Evolutionary conservation across 495 filamentous ascomycete genomes (phyloP).

Genomic region (Pseudomonodictys pantanalensis): DNA sequence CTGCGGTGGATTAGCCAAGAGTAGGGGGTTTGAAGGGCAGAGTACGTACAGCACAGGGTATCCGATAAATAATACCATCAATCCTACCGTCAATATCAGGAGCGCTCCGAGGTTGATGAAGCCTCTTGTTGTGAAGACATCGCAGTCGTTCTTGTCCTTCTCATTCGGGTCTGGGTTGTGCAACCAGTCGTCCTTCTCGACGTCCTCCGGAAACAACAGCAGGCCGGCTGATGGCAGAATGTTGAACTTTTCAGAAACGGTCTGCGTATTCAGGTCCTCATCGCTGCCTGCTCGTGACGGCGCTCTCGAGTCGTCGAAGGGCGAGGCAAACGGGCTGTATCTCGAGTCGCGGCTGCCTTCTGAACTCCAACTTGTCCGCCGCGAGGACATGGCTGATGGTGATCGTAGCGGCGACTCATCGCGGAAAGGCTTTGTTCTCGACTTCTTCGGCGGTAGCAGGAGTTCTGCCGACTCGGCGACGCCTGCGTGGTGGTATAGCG

Average conservation of each 20-base stretch:
- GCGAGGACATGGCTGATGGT: constrained; percentile 52
- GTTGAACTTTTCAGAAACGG: constrained; percentile 75
- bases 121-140: constrained; percentile 66
- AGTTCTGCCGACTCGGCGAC: constrained; percentile 57
- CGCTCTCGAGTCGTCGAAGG: constrained; percentile 59
- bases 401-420: constrained; percentile 48
- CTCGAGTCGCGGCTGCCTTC: constrained; percentile 55
- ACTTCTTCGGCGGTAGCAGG: constrained; percentile 55
- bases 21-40: background rate
- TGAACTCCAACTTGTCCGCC: constrained; percentile 62
- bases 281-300: constrained; percentile 63
- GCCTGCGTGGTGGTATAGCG: constrained; percentile 39
- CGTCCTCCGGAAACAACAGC: constrained; percentile 70
- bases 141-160: constrained; percentile 60
- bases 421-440: constrained; percentile 43
- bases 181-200: constrained; percentile 74
- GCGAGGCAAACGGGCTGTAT: constrained; percentile 49
- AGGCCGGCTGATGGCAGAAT: constrained; percentile 70
- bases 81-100: constrained; percentile 57
- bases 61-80: constrained; percentile 67
- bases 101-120: constrained; percentile 67
- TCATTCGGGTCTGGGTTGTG: constrained; percentile 71
- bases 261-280: constrained; percentile 70
- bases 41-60: constrained; percentile 68
- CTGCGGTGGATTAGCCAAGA: constrained; percentile 40